Evolutionary conservation across 805 yeast species (phyloP).

Genomic region (Kluyveromyces starmeri): DNA sequence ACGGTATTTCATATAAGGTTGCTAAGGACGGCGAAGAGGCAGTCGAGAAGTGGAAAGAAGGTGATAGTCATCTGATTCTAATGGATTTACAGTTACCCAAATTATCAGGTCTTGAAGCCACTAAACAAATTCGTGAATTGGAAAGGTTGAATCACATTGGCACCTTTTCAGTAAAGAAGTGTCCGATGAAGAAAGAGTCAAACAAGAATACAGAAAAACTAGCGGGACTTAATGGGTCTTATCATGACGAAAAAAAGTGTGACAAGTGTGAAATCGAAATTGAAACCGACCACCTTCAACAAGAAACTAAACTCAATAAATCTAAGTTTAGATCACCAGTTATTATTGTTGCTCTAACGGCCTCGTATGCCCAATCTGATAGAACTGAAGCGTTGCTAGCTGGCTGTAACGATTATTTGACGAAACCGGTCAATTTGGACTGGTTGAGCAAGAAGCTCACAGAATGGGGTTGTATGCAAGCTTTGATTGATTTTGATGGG

Average conservation of each 20-base stretch:
- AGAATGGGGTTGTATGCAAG: conserved; percentile 99
- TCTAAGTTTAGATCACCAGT: conserved; percentile 80
- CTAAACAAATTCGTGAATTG: conserved; percentile 78
- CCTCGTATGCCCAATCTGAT: conserved; percentile 77
- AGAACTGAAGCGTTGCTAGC: conserved; percentile 88
- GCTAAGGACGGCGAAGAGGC: conserved; percentile 96
- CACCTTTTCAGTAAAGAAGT: conserved; percentile 3
- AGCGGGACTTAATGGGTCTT: too few species aligned
- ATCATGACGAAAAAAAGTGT: too few species aligned
- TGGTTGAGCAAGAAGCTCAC: conserved; percentile 93
- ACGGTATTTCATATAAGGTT: conserved; percentile 72
- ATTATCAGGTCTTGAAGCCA: conserved; percentile 91
- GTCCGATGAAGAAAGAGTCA: too few species aligned
- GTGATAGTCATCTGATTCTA: conserved; percentile 87
- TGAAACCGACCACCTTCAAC: too few species aligned
- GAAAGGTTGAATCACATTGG: conserved; percentile 80
- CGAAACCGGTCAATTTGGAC: conserved; percentile 88
- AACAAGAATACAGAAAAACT: too few species aligned
- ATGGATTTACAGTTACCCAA: conserved; percentile 98
- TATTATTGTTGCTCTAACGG: conserved; percentile 95
- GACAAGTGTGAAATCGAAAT: background rate
- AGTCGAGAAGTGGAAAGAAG: conserved; percentile 84
- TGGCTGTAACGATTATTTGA: conserved; percentile 93
- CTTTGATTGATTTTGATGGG: conserved; percentile 87
- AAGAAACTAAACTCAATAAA: conserved; percentile 50